phyloP scores from a whole-genome alignment of 306 rosid genomes.

The Vachellia collinsii region DNA sequence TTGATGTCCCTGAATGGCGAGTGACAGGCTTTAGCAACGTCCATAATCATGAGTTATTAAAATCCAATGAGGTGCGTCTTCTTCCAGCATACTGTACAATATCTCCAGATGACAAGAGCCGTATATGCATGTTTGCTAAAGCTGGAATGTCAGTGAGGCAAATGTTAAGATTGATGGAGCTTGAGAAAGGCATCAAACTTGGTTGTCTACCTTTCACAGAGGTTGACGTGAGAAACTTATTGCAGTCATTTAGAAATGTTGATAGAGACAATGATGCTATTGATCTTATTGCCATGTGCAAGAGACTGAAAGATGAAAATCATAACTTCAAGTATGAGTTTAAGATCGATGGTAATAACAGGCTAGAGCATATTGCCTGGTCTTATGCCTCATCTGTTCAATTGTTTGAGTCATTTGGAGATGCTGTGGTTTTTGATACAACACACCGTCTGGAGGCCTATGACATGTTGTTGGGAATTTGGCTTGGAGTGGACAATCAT shows the following conservation, averaged over 20 bases:
- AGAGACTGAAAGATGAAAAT: conserved; percentile 75
- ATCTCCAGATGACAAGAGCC: conserved; percentile 84
- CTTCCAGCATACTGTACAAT: conserved; percentile 72
- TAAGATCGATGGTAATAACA: conserved; percentile 72
- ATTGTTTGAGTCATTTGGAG: conserved; percentile 69
- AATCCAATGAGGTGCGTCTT: conserved; percentile 64
- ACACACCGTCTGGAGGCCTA: conserved; percentile 76
- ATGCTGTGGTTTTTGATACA: conserved; percentile 76
- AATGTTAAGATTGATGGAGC: conserved; percentile 86
- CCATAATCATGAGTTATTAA: conserved; percentile 78
- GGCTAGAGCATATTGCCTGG: conserved; percentile 88
- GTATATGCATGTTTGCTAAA: conserved; percentile 85
- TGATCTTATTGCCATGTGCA: conserved; percentile 87
- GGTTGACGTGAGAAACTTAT: conserved; percentile 76
- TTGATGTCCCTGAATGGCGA: conserved; percentile 94
- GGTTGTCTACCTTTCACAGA: conserved; percentile 87
- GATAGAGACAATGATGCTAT: conserved; percentile 80
- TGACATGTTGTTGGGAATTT: conserved; percentile 80
- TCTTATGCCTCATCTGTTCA: conserved; percentile 63
- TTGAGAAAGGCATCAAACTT: conserved; percentile 82
- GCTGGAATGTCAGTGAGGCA: conserved; percentile 95
- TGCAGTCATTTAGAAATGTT: conserved; percentile 81
- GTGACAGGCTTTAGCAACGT: conserved; percentile 83
- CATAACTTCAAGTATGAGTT: conserved; percentile 77
- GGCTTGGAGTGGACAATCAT: conserved; percentile 91